Conservation (phyloP, 2,329 filamentous ascomycete species). For the Periconia digitata region DNA sequence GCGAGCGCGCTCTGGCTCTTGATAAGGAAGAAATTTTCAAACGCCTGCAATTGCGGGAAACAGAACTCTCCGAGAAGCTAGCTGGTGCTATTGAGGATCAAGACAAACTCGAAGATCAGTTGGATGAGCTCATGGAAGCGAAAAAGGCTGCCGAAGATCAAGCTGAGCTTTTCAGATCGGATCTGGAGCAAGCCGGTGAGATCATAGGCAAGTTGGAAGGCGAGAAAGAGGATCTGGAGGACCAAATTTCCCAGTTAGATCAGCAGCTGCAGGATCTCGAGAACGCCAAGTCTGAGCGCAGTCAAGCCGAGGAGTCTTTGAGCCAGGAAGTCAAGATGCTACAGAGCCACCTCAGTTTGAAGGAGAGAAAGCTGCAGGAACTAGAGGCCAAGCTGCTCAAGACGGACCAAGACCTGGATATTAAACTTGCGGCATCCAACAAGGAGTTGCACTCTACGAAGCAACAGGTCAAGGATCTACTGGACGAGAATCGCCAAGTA, state of each 20-base stretch:
- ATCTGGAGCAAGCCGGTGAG: conserved; percentile 87
- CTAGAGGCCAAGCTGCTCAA: conserved; percentile 81
- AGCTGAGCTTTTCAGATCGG: conserved; percentile 72
- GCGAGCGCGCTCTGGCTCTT: conserved; percentile 88
- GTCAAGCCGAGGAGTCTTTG: conserved; percentile 73
- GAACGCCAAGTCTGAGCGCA: conserved; percentile 69
- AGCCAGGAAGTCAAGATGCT: conserved; percentile 87
- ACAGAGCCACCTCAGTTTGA: conserved; percentile 83
- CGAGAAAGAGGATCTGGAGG: conserved; percentile 76
- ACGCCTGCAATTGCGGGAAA: conserved; percentile 87
- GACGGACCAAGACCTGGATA: conserved; percentile 83
- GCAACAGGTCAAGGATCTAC: conserved; percentile 72
- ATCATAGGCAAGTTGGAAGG: conserved; percentile 84
- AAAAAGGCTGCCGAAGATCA: conserved; percentile 89
- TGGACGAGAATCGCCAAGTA: conserved; percentile 78
- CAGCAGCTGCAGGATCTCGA: conserved; percentile 70
- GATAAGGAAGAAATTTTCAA: conserved; percentile 99
- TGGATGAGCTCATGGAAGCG: conserved; percentile 83
- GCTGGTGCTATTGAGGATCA: conserved; percentile 91
- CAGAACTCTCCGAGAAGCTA: conserved; percentile 89
- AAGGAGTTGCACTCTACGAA: conserved; percentile 78
- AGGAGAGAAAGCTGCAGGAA: conserved; percentile 87
- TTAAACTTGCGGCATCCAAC: conserved; percentile 75
- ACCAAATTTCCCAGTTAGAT: conserved; percentile 70
- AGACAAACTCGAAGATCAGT: conserved; percentile 87